phyloP scores from a whole-genome alignment of 2,329 filamentous ascomycete species.

The Penicillium vulpinum region DNA sequence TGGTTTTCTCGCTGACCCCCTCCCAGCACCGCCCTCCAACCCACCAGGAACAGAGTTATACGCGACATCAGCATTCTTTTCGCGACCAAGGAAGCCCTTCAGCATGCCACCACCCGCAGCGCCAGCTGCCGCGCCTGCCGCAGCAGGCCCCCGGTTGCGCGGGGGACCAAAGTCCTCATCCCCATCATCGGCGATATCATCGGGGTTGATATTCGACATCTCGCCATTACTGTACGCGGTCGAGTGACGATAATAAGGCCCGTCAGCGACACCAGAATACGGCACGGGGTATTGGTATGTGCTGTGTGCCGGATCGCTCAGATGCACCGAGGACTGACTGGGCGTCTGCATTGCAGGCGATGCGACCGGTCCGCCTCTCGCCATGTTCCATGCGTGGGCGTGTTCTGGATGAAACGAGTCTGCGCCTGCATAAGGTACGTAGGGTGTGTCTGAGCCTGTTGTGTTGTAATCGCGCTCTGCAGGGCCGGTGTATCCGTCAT shows the following conservation, averaged over 20 bases:
- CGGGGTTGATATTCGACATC: constrained; percentile 65
- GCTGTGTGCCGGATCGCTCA: constrained; percentile 40
- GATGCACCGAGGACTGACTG: constrained; percentile 32
- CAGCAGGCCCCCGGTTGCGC: constrained; percentile 20
- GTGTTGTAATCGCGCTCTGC: constrained; percentile 39
- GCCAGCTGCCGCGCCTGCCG: constrained; percentile 48
- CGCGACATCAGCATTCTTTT: constrained; percentile 44
- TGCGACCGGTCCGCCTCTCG: constrained; percentile 36
- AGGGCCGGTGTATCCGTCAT: constrained; percentile 31
- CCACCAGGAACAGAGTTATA: constrained; percentile 58
- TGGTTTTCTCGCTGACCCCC: constrained; percentile 66
- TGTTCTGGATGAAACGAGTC: constrained; percentile 40
- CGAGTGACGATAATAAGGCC: constrained; percentile 65
- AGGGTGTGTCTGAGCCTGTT: constrained; percentile 40
- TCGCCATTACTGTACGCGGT: constrained; percentile 47
- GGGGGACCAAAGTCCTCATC: constrained; percentile 73
- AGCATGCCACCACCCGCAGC: constrained; percentile 45
- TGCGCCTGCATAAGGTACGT: constrained; percentile 28
- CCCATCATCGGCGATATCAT: constrained; percentile 80
- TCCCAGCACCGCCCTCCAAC: constrained; percentile 52
- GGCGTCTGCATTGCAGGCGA: constrained; percentile 37
- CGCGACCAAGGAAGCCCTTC: constrained; percentile 44
- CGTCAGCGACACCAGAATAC: constrained; percentile 51
- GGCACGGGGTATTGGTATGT: constrained; percentile 39
- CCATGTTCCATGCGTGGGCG: constrained; percentile 40